Evolutionary conservation across 2,329 filamentous ascomycete genomes (phyloP), one percentile per base, ranked within the genome.

Genomic region (Penicillium sp.): DNA sequence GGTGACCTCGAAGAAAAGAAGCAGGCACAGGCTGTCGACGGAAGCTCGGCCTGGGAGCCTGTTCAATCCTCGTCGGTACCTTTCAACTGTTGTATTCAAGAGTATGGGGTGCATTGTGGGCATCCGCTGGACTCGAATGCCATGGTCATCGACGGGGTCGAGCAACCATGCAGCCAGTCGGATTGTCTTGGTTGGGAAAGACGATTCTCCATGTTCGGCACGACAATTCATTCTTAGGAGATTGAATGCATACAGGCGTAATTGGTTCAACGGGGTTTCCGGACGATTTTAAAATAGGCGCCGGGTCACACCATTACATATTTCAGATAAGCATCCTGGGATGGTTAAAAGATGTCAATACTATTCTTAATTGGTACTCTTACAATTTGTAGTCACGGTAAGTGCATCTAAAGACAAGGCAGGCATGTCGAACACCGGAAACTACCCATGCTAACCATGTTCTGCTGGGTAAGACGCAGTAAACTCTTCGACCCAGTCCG

Each of bases 1-100:
- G 92, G 92, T 1, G 83, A 96, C 54, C 76, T 96, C 1, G 85
- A 92, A 65, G 90, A 95, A 66, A 69, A 75, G 43, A 90, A 88
- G 38, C 45, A 39, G 65, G 62, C 63, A 2, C 67, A 61, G n/a
- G 61, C 68, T 2, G 58, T 69, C 18, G 57, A 55, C 40, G 46
- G 60, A 39, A 31, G 51, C n/a, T 45, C 50, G 18, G 50, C 16
- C 49, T 60, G 53, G 61, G 51, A 31, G 11, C 50, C 52, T n/a
- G 60, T 52, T 8, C 51, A 53, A 4, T 50, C 79, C 4, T 75
- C 74, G 1, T 86, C 85, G 49, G 77, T 74, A 30, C 82, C 87
- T 0, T 90, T 91, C 62, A 71, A 76, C 2, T 91, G 88, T 66
- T 89, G 87, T 61, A 79, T 92, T 54, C 79, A 79, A 56, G 86